Evolutionary conservation across 768 basidiomycete species (phyloP).

Genomic region (Epithele typhae): DNA sequence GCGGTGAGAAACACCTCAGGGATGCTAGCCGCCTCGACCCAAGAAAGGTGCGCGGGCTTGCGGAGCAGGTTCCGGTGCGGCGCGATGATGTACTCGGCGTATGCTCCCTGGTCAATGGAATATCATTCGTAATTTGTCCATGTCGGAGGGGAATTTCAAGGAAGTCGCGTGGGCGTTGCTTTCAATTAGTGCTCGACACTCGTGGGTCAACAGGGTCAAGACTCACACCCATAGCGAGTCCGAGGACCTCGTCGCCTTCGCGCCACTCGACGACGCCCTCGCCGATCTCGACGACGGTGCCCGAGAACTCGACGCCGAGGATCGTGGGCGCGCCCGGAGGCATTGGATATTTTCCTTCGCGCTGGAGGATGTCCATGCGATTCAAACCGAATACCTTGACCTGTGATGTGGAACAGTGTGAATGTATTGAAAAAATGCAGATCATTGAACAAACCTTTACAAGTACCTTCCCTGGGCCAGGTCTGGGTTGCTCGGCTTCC

Average conservation of each 20-base stretch:
- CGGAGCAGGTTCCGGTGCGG: slow-evolving; percentile 60
- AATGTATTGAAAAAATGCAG: too few relatives aligned
- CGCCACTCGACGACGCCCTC: slow-evolving; percentile 28
- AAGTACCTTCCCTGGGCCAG: slow-evolving; percentile 58
- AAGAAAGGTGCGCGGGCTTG: slow-evolving; percentile 74
- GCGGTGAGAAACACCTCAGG: slow-evolving; percentile 89
- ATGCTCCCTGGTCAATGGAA: slow-evolving; percentile 64
- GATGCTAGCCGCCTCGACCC: slow-evolving; percentile 82
- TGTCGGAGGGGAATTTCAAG: too few relatives aligned
- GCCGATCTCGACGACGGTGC: slow-evolving; percentile 42
- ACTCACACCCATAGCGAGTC: slow-evolving; percentile 75
- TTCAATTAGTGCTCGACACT: too few relatives aligned
- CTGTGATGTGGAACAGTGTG: slow-evolving; percentile 30
- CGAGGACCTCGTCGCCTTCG: slow-evolving; percentile 82
- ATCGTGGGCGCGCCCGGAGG: slow-evolving; percentile 73
- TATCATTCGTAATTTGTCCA: background rate
- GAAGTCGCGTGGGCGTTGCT: too few relatives aligned
- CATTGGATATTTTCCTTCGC: slow-evolving; percentile 69
- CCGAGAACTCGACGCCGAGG: slow-evolving; percentile 88
- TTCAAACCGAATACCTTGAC: slow-evolving; percentile 86
- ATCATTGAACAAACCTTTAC: slow-evolving; percentile 60
- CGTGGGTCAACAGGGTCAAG: too few relatives aligned
- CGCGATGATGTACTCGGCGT: slow-evolving; percentile 80
- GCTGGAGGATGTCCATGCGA: slow-evolving; percentile 77
- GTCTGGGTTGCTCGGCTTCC: slow-evolving; percentile 58